Conservation (phyloP, 2,329 filamentous ascomycete genomes). For the Pseudocercospora eumusae region DNA sequence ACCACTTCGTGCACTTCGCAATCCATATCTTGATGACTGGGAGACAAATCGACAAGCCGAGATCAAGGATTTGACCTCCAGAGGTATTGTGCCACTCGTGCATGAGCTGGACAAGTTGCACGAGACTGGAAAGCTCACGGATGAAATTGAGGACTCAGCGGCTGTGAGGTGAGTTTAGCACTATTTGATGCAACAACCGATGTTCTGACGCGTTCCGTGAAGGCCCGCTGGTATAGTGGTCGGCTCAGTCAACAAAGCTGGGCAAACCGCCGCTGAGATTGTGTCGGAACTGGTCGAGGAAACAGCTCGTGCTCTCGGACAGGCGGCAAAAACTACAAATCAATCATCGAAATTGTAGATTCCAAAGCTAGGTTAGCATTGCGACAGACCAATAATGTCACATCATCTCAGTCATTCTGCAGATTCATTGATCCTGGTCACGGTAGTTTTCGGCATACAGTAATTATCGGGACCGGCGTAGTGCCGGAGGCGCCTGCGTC, state of each 20-base stretch:
- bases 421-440: too few species aligned
- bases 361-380: too few species aligned
- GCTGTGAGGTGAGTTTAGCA: slow-evolving; percentile 51
- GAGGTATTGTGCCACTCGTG: slow-evolving; percentile 90
- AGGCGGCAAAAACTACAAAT: neutral
- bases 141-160: slow-evolving; percentile 28
- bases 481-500: too few species aligned
- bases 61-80: slow-evolving; percentile 84
- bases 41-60: slow-evolving; percentile 83
- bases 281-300: slow-evolving; percentile 24
- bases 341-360: neutral
- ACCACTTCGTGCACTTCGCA: slow-evolving; percentile 86
- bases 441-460: too few species aligned
- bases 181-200: neutral
- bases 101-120: slow-evolving; percentile 80
- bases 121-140: slow-evolving; percentile 32
- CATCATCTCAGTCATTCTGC: too few species aligned
- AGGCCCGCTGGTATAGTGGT: slow-evolving; percentile 26
- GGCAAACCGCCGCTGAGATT: slow-evolving; percentile 27
- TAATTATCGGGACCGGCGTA: too few species aligned
- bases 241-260: slow-evolving; percentile 25
- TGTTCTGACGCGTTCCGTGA: neutral
- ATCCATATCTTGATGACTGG: slow-evolving; percentile 91
- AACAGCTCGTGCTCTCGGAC: slow-evolving; percentile 10
- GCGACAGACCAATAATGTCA: too few species aligned